These are phyloP conservation scores for Termitomyces sp. DNA, from an alignment of 768 basidiomycete species.

Conservation along the genomic window DNA sequence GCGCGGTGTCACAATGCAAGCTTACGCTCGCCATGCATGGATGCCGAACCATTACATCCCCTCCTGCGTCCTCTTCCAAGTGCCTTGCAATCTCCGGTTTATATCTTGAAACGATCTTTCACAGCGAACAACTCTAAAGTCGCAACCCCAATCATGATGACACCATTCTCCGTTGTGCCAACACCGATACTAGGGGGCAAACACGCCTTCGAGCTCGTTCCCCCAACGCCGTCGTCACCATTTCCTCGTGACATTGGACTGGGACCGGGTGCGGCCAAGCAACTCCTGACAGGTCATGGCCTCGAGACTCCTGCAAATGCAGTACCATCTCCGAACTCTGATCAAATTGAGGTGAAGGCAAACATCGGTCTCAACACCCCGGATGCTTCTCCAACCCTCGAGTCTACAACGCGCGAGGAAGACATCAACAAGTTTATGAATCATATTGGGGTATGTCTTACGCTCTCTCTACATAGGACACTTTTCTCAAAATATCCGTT, in stretches of 20 bases:
- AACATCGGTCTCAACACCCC: slow-evolving; percentile 5
- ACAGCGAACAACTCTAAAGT: slow-evolving; percentile 18
- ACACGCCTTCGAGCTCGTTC: slow-evolving; percentile 16
- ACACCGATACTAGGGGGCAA: slow-evolving; percentile 10
- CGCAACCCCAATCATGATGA: slow-evolving; percentile 24
- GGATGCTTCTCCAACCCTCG: slow-evolving; percentile 6
- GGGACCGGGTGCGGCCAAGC: slow-evolving; percentile 33
- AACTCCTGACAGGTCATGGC: slow-evolving; percentile 42
- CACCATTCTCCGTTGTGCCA: slow-evolving; percentile 24
- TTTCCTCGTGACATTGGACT: slow-evolving; percentile 48
- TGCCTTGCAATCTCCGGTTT: slow-evolving; percentile 41
- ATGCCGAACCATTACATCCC: slow-evolving; percentile 40
- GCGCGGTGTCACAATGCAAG: slow-evolving; percentile 40
- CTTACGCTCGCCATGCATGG: slow-evolving; percentile 31
- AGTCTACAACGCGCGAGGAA: slow-evolving; percentile 23
- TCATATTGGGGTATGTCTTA: slow-evolving; percentile 40
- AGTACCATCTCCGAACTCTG: slow-evolving; percentile 22
- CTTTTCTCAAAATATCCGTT: background rate
- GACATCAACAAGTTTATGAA: slow-evolving; percentile 45
- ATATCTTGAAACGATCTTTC: slow-evolving; percentile 18
- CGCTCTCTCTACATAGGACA: background rate
- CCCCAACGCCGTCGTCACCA: slow-evolving; percentile 37
- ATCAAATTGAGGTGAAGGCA: slow-evolving; percentile 9
- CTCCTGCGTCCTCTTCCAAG: slow-evolving; percentile 48
- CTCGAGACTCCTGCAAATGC: slow-evolving; percentile 26